phyloP scores from a whole-genome alignment of 129 eudicot genomes.

The Glebionis coronaria region DNA sequence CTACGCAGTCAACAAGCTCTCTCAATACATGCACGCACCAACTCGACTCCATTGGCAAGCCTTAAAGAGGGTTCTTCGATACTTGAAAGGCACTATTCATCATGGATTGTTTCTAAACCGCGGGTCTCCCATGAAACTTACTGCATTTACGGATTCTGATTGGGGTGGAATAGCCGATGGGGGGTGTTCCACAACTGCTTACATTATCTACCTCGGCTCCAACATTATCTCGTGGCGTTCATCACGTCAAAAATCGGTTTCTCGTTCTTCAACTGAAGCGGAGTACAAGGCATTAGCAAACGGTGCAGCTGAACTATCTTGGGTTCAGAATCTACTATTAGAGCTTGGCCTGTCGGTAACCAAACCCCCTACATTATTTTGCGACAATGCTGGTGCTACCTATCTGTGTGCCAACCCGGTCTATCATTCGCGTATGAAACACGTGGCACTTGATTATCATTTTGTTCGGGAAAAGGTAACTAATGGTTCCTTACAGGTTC shows the following conservation, averaged over 20 bases:
- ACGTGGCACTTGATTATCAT: too few species aligned
- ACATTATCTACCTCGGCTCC: constrained; percentile 17
- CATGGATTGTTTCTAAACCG: not conserved
- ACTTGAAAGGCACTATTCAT: constrained; percentile 13
- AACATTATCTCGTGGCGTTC: constrained; percentile 19
- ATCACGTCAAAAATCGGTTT: not conserved
- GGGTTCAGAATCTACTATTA: constrained; percentile 1
- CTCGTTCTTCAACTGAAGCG: not conserved
- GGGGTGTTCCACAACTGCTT: constrained; percentile 22
- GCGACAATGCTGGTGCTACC: constrained; percentile 4
- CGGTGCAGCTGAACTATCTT: constrained; percentile 4
- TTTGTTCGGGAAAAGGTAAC: constrained; percentile 7
- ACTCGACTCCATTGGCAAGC: constrained; percentile 14
- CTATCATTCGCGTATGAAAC: not conserved
- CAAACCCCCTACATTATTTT: not conserved
- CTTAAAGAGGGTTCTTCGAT: not conserved
- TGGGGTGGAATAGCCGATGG: constrained; percentile 13
- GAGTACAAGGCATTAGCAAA: constrained; percentile 19
- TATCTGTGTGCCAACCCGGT: constrained; percentile 11
- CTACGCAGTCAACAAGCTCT: constrained; percentile 9
- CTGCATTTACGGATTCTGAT: constrained; percentile 12
- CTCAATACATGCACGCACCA: constrained; percentile 26
- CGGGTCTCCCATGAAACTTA: not conserved
- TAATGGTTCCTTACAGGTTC: not conserved
- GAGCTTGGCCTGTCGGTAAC: not conserved